A percentile compares a stretch with the other conserved stretches of the same genome.
Conservation (phyloP, 2,329 filamentous ascomycete genomes). For the Colletotrichum chlorophyti region DNA sequence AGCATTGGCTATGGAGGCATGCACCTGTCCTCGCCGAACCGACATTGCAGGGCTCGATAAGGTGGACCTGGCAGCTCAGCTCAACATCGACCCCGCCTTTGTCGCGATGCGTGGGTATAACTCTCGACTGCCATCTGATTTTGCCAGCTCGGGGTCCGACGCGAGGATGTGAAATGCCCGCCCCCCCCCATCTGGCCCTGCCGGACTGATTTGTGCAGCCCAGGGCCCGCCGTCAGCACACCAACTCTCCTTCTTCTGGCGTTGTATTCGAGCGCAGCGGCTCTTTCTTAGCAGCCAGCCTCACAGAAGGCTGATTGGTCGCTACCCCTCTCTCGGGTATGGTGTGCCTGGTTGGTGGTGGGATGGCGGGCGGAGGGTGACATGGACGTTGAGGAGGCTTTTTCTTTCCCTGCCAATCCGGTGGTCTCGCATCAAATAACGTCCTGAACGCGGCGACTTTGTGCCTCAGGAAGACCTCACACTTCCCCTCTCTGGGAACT, state of each 20-base stretch:
- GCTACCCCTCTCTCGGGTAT: constrained; percentile 11
- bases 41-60: neutral
- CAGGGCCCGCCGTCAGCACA: constrained; percentile 16
- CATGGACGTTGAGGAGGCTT: neutral
- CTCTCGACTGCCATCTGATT: neutral
- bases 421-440: constrained; percentile 14
- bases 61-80: neutral
- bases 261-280: neutral
- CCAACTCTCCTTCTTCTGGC: neutral
- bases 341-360: neutral
- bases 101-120: neutral
- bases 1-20: neutral
- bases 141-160: neutral
- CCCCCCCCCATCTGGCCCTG: too few species aligned
- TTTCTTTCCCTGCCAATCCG: too few species aligned
- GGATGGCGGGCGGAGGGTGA: neutral
- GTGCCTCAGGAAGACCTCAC: too few species aligned
- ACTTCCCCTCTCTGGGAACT: too few species aligned
- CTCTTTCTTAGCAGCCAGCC: constrained; percentile 15
- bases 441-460: constrained; percentile 13
- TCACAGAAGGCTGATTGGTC: neutral
- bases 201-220: too few species aligned
- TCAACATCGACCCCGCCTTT: neutral
- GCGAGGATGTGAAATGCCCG: neutral
- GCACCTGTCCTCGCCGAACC: too few species aligned